phyloP scores from a whole-genome alignment of 768 basidiomycete species.

The Mrakia gelida region DNA sequence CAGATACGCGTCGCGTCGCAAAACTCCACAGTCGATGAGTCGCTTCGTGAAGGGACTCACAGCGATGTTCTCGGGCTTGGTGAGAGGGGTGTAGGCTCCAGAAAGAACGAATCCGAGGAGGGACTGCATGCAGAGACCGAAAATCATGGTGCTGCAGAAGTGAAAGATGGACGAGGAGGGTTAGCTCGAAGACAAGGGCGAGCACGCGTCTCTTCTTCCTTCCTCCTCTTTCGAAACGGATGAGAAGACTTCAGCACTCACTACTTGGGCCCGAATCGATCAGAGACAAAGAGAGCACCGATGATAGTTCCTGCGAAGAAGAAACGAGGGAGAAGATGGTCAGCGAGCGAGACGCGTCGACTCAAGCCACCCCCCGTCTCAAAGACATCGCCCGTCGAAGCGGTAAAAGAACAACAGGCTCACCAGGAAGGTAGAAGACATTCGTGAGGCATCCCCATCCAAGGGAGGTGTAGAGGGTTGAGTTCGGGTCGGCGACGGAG shows the following conservation, averaged over 20 bases:
- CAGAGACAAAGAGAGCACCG: slow-evolving; percentile 66
- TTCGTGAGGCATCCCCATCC: slow-evolving; percentile 41
- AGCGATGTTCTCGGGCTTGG: slow-evolving; percentile 50
- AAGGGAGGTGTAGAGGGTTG: slow-evolving; percentile 10
- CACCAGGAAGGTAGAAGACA: slow-evolving; percentile 56
- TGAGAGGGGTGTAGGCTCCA: slow-evolving; percentile 56
- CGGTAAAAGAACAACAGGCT: background rate
- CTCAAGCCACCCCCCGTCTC: too few species aligned
- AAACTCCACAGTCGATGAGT: too few species aligned
- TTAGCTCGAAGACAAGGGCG: background rate
- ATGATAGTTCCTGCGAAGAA: slow-evolving; percentile 52
- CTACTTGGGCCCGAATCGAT: slow-evolving; percentile 59
- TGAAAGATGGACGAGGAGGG: background rate
- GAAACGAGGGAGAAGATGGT: background rate
- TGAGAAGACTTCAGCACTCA: background rate
- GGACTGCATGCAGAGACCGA: slow-evolving; percentile 41
- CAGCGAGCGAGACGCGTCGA: background rate
- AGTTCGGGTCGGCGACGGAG: background rate
- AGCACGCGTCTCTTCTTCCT: too few species aligned
- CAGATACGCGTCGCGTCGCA: too few species aligned
- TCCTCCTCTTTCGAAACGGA: background rate
- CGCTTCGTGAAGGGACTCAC: too few species aligned
- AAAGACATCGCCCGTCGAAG: too few species aligned
- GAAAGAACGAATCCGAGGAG: slow-evolving; percentile 74
- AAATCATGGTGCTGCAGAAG: slow-evolving; percentile 64